Conservation (phyloP, 345 rosid species). For the Populus ilicifolia region DNA sequence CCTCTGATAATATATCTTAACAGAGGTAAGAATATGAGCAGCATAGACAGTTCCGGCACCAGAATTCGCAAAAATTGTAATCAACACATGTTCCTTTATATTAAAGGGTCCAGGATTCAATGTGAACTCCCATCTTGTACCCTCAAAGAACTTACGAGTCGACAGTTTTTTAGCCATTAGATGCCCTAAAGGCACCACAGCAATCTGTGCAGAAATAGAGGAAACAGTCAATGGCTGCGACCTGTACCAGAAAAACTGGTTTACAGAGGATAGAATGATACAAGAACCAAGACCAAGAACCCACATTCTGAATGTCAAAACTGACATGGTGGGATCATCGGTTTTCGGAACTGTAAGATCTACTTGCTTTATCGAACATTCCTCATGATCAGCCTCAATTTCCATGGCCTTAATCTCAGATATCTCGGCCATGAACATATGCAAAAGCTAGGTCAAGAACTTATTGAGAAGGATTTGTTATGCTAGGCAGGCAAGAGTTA, state of each 20-base stretch:
- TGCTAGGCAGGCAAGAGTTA: too few relatives aligned
- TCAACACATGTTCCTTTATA: constrained; percentile 68
- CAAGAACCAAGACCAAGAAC: constrained; percentile 58
- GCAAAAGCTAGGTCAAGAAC: too few relatives aligned
- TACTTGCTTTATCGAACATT: constrained; percentile 55
- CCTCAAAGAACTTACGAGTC: not conserved
- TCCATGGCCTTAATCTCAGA: constrained; percentile 25
- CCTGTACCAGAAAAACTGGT: constrained; percentile 3
- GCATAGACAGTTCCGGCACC: constrained; percentile 82
- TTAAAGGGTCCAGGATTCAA: constrained; percentile 82
- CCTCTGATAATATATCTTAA: constrained; percentile 59
- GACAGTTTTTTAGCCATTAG: constrained; percentile 1
- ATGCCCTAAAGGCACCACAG: not conserved
- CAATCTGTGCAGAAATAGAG: not conserved
- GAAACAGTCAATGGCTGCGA: not conserved
- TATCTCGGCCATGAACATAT: constrained; percentile 15
- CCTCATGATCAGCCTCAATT: constrained; percentile 15
- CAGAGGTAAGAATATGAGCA: constrained; percentile 61
- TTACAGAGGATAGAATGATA: not conserved
- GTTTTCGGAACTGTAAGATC: constrained; percentile 81
- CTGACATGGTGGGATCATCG: constrained; percentile 64
- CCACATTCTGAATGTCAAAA: constrained; percentile 78
- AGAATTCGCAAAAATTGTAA: constrained; percentile 63
- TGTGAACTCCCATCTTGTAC: constrained; percentile 36
- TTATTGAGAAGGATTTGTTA: too few relatives aligned